Conservation (phyloP, 2,329 filamentous ascomycete genomes). For the Calonectria pseudoturangicola region DNA sequence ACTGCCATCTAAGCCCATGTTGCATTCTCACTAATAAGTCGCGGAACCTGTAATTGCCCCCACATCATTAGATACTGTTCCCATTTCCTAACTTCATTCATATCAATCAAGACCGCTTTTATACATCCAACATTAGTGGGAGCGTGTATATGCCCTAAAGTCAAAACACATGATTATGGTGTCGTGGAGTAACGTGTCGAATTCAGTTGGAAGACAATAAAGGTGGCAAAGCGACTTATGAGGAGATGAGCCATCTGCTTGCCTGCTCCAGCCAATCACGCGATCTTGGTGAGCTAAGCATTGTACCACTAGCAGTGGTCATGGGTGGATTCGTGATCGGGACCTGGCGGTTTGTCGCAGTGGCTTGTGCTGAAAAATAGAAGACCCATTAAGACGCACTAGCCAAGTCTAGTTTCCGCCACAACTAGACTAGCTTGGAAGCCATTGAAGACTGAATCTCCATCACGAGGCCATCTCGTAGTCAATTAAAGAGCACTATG, state of each 20-base stretch:
- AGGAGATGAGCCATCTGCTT: neutral
- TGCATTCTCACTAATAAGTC: no score
- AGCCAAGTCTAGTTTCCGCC: conserved; percentile 11
- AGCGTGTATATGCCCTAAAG: no score
- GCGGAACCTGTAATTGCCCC: no score
- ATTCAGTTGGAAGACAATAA: no score
- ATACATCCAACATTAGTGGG: no score
- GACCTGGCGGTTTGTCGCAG: neutral
- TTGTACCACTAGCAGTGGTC: neutral
- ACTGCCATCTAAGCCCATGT: no score
- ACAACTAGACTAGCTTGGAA: neutral
- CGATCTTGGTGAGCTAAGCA: neutral
- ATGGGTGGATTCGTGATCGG: neutral
- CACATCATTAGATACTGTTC: no score
- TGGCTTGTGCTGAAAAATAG: conserved; percentile 2
- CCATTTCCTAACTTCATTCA: no score
- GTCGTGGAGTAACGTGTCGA: no score
- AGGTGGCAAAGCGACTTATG: no score
- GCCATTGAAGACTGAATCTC: neutral
- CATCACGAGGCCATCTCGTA: neutral
- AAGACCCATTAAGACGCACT: neutral
- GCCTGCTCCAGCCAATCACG: neutral
- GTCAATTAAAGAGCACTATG: neutral
- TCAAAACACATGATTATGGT: no score
- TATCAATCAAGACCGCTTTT: no score